Percentiles rank a stretch among this genome's conserved stretches.
Conservation (phyloP, 192 early-diverging fungal genomes). For the Backusella australiensis region DNA sequence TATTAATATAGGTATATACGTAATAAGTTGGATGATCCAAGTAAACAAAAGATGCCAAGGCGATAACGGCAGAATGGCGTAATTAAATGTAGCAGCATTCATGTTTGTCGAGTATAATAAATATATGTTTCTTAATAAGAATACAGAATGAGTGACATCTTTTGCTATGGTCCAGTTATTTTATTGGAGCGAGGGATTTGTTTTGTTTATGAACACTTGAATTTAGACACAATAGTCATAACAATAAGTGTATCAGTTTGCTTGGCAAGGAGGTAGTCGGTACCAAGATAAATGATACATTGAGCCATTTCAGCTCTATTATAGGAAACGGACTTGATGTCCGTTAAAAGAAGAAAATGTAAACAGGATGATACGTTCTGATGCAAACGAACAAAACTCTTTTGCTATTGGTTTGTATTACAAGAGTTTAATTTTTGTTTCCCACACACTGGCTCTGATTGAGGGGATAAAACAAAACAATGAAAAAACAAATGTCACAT, state of each 20-base stretch:
- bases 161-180: no score
- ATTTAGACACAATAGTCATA: not conserved
- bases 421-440: not conserved
- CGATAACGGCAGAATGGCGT: not conserved
- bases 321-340: not conserved
- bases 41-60: not conserved
- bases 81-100: not conserved
- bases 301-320: not conserved
- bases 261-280: not conserved
- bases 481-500: not conserved
- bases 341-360: not conserved
- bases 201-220: not conserved
- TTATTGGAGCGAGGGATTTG: no score
- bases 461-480: not conserved
- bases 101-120: not conserved
- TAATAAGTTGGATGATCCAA: not conserved
- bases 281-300: not conserved
- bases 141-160: no score
- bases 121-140: no score
- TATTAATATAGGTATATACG: not conserved
- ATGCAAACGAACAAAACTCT: not conserved
- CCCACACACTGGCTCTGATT: not conserved
- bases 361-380: not conserved
- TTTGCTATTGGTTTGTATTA: not conserved
- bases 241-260: not conserved